Conservation (phyloP, 192 early-diverging fungal species). For the Lobosporangium transversale region DNA sequence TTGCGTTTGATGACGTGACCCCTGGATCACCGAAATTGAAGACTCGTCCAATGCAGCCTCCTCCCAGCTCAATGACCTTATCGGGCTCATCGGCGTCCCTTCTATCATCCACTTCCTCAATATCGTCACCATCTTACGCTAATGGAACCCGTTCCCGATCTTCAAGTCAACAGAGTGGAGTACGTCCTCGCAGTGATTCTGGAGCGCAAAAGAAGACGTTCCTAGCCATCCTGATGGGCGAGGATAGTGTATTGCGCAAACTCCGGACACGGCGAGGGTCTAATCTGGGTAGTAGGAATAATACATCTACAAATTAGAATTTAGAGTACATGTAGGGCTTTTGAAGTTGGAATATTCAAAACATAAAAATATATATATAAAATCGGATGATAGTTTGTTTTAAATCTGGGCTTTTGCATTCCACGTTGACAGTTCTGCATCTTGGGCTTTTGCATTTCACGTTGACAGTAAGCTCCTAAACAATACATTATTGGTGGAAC, state of each 20-base stretch:
- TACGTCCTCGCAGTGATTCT: slow-evolving; percentile 33
- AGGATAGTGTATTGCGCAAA: slow-evolving; percentile 27
- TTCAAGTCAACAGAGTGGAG: slow-evolving; percentile 2
- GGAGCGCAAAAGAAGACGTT: slow-evolving; percentile 38
- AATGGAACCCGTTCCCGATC: slow-evolving; percentile 18
- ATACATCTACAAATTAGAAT: no score
- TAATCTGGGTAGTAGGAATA: no score
- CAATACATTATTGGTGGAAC: no score
- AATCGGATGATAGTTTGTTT: no score
- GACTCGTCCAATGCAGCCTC: background rate
- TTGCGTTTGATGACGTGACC: slow-evolving; percentile 31
- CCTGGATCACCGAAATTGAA: slow-evolving; percentile 22
- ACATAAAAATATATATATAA: no score
- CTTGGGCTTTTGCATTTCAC: no score
- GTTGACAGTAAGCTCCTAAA: no score
- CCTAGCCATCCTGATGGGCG: slow-evolving; percentile 49
- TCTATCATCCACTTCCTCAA: background rate
- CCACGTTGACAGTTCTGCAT: no score
- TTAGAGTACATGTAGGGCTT: no score
- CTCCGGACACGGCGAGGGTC: slow-evolving; percentile 25
- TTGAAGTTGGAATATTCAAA: no score
- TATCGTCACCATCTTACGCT: background rate
- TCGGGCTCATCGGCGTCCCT: background rate
- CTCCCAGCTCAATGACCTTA: background rate
- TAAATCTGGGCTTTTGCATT: no score